Evolutionary conservation across 441 rosid species (phyloP), one percentile per base, ranked within the genome.

Genomic region (Raphanus hybrid): DNA sequence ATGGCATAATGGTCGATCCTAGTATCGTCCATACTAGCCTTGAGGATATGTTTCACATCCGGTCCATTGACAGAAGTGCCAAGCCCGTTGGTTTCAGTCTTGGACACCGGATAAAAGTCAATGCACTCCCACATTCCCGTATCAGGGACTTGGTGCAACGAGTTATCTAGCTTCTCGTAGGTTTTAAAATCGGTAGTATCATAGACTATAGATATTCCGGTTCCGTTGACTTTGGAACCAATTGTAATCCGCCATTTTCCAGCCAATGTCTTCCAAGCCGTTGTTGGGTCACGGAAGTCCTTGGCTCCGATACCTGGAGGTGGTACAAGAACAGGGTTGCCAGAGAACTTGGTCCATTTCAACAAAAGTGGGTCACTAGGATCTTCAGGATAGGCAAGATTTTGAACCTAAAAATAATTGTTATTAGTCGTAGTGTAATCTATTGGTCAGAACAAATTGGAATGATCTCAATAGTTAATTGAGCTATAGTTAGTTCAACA

Each of bases 41-140:
- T 93, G 4, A 93, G 39, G 32, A 93, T 90, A 16, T 93, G 91
- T 81, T 87, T 93, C 8, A 80, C 81, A 18, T 87, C 89, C 0
- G 87, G 79, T 41, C 97, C 97, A n/a, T 34, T 43, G 0, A 54
- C 90, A 0, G 97, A 91, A 1, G 90, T 86, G 60, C 90, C 93
- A 77, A 91, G 71, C 2, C 91, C 98, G 0, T 10, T 23, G 6
- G 84, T 72, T 39, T 90, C 85, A 79, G 83, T 84, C 50, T 70
- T 69, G 0, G 92, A 78, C n/a, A 93, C 87, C 0, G 98, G 97
- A 73, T 86, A 93, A 62, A 93, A 87, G 77, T 91, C 98, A n/a
- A 92, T 85, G 43, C 96, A 92, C 78, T 92, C 98, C 96, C 96
- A 91, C 98, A 91, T 91, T 12, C 98, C 98, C 6, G 96, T 91